Base-by-base conservation (phyloP, 2,329 filamentous ascomycete species). In the Berkeleyomyces basicola region DNA sequence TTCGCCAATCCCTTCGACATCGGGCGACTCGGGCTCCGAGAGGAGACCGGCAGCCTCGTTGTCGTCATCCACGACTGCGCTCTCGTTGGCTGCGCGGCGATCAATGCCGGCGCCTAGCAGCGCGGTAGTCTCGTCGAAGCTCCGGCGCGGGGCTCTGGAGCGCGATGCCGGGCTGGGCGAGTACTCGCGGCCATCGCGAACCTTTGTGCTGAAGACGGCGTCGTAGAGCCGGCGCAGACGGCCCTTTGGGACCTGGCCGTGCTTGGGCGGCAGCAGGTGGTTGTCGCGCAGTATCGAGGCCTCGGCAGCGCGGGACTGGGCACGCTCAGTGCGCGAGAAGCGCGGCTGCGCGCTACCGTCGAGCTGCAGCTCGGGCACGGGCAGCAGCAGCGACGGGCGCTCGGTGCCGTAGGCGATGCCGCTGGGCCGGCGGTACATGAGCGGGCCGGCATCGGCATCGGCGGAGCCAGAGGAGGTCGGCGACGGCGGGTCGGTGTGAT, bases 361-460 rank as follows among this genome's bases (percentile, higher is more conserved):
- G 64, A 7, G 70, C 70, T 58, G 62, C 33, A 60, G 37, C 16
- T 78, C 76, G 3, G 83, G 82, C 36, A 88, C 80, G 64, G 95
- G 78, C 3, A 86, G 81, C 3, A 86, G 81, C 11, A 65, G 61
- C 43, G 63, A 62, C 3, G 86, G 85, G 61, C 89, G 79, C 1
- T 83, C 80, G 33, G 85, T 85, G 10, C 86, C 87, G 65, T 82
- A 88, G 39, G 86, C 84, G 51, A 93, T 84, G 70, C 85, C 87
- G 67, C 84, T 87, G 0, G 90, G 88, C 55, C 90, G 82, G 62
- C 87, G 83, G 74, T 93, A 96, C 68, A 78, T 78, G 70, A 72
- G 76, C 62, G 75, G 78, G n/a, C 74, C 74, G 16, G 70, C 69
- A 9, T 74, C 74, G 6, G 62, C n/a, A 14, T 49, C 46, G 3